Evolutionary conservation across 148 eudicot genomes (phyloP), one percentile per base, ranked within the genome.

Genomic region (Vaccinium vitisidaea): DNA sequence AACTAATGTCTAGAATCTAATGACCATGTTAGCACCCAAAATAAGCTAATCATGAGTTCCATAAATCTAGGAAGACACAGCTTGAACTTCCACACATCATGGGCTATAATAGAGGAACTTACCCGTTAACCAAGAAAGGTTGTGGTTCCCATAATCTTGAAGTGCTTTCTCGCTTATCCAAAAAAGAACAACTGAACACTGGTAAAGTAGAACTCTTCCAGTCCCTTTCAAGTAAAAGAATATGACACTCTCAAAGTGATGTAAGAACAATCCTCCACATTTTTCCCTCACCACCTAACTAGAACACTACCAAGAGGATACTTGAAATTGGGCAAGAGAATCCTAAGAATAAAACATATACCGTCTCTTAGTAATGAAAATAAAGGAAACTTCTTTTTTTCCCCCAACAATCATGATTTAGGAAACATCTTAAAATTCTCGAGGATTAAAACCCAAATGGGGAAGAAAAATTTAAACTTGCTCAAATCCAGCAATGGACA

Each of bases 1-100:
- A 9, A 76, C 39, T 76, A 76, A 9, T 76, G 30, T 48, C 3
- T 25, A 10, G 23, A 19, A 48, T 23, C 79, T 30, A 19, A n/a
- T 76, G n/a, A 48, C 25, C 4, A 19, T 19, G 27, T 46, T 46
- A 23, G 32, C 52, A 76, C 5, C 79, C n/a, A 74, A 74, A 39
- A 69, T 5, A 4, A 30, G 46, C 32, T 36, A 75, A 75, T 39
- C 50, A 75, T 8, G 79, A 76, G 30, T 5, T 21, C 18, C 16
- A 75, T n/a, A 75, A 19, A 76, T 48, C 55, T 49, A 76, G 27
- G n/a, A n/a, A 76, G 79, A 32, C 55, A n/a, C 9, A 76, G n/a
- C 21, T 76, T 76, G 25, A 76, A 76, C 79, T 48, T 48, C 23
- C 23, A 76, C 6, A 19, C 15, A 0, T 36, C 21, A 76, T 30